phyloP scores from a whole-genome alignment of 2,329 filamentous ascomycete species.

The Exophiala alcalophila region DNA sequence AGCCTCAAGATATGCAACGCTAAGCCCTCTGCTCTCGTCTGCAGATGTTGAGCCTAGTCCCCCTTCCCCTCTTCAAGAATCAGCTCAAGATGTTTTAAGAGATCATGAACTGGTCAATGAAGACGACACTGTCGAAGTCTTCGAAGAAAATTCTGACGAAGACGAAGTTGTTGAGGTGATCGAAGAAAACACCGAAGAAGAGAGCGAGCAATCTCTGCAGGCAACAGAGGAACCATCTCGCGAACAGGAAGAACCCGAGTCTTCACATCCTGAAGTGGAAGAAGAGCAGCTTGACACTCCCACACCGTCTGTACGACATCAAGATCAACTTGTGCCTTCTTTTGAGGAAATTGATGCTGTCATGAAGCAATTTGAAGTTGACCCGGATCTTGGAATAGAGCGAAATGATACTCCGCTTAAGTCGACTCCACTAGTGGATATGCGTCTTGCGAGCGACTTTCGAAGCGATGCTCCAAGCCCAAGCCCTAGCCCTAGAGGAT shows the following conservation, averaged over 20 bases:
- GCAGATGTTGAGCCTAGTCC: slow-evolving; percentile 32
- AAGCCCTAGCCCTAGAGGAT: slow-evolving; percentile 67
- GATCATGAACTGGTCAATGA: slow-evolving; percentile 11
- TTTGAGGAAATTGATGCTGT: slow-evolving; percentile 80
- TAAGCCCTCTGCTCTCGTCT: slow-evolving; percentile 7
- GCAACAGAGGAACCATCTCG: not conserved
- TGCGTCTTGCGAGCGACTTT: slow-evolving; percentile 48
- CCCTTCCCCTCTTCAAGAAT: slow-evolving; percentile 19
- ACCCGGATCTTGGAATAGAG: slow-evolving; percentile 72
- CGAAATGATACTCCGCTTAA: slow-evolving; percentile 44
- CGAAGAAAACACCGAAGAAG: slow-evolving; percentile 7
- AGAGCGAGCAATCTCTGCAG: not conserved
- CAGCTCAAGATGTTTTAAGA: slow-evolving; percentile 15
- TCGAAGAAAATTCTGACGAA: slow-evolving; percentile 16
- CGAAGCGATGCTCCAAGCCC: slow-evolving; percentile 72
- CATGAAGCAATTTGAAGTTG: slow-evolving; percentile 79
- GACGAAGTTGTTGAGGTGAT: slow-evolving; percentile 14
- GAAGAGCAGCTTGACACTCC: slow-evolving; percentile 12
- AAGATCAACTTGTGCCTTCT: slow-evolving; percentile 24
- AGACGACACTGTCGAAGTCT: slow-evolving; percentile 19
- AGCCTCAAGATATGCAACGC: slow-evolving; percentile 23
- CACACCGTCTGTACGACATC: slow-evolving; percentile 1
- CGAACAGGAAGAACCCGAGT: slow-evolving; percentile 1
- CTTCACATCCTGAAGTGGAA: slow-evolving; percentile 1
- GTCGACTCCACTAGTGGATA: slow-evolving; percentile 52